phyloP scores from a whole-genome alignment of 1,284 basidiomycete species.

The Rhodofomes roseus region DNA sequence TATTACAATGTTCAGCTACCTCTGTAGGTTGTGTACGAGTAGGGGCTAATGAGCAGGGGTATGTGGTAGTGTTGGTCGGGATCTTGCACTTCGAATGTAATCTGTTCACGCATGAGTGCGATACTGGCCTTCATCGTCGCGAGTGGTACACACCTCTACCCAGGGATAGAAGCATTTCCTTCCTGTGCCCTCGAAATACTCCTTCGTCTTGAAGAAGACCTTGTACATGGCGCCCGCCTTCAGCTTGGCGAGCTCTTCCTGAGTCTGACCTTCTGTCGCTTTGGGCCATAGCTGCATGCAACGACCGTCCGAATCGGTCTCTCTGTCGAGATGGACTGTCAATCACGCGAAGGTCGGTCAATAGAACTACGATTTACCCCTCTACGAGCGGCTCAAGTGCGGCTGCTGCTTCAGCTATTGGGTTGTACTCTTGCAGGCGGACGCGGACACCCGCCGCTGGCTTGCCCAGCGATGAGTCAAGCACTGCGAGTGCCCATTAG shows the following conservation, averaged over 20 bases:
- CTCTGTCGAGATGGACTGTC: constrained; percentile 36
- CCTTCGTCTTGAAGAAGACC: constrained; percentile 79
- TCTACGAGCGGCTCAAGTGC: constrained; percentile 53
- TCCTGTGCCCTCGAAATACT: constrained; percentile 69
- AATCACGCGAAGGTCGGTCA: neutral
- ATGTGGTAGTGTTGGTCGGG: constrained; percentile 86
- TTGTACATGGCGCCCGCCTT: constrained; percentile 66
- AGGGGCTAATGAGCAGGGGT: constrained; percentile 87
- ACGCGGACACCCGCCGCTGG: constrained; percentile 72
- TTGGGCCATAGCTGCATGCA: constrained; percentile 71
- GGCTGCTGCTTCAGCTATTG: constrained; percentile 27
- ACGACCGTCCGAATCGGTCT: constrained; percentile 81
- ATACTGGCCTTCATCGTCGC: neutral
- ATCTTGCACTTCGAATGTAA: constrained; percentile 69
- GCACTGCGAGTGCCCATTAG: constrained; percentile 47
- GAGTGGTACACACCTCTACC: constrained; percentile 60
- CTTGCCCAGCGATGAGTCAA: constrained; percentile 81
- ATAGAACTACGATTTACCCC: constrained; percentile 50
- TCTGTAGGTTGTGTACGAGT: constrained; percentile 89
- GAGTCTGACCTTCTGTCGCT: constrained; percentile 25
- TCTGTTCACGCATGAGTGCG: constrained; percentile 39
- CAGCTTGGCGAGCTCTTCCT: constrained; percentile 39
- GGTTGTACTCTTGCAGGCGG: constrained; percentile 46
- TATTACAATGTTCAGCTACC: constrained; percentile 53
- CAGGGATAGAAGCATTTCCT: constrained; percentile 82